These are phyloP conservation scores for Diospyros lotus DNA, from an alignment of 148 eudicot species.

Conservation along the genomic window DNA sequence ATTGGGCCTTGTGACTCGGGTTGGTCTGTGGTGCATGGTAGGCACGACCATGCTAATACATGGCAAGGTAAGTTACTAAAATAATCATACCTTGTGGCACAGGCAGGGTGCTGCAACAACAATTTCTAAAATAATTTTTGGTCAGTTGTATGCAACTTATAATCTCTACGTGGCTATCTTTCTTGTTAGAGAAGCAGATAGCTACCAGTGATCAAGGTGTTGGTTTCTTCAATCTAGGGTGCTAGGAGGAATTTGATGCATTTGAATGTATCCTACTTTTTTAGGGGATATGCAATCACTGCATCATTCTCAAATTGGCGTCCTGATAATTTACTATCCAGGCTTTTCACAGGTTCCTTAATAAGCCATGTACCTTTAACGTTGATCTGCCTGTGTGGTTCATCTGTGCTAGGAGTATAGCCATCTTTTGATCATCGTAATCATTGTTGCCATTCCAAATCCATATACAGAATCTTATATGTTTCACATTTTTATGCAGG, in stretches of 20 bases:
- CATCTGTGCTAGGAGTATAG: background rate
- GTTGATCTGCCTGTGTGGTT: background rate
- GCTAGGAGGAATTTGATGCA: background rate
- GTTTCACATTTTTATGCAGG: conserved; percentile 32
- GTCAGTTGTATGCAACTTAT: background rate
- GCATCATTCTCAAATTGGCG: background rate
- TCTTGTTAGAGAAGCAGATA: background rate
- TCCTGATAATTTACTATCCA: too few species aligned
- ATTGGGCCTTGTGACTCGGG: too few species aligned
- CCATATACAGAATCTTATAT: background rate
- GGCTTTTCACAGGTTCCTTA: background rate
- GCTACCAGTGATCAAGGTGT: background rate
- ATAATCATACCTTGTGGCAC: too few species aligned
- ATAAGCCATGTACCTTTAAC: background rate
- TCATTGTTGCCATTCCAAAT: background rate
- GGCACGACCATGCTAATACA: too few species aligned
- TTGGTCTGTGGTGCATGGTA: too few species aligned
- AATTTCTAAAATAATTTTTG: background rate
- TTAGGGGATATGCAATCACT: background rate
- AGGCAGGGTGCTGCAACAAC: background rate
- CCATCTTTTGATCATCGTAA: background rate
- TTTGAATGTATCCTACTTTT: background rate
- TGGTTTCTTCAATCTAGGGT: background rate
- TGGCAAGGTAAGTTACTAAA: too few species aligned
- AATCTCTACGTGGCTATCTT: background rate